A percentile compares a stretch with the other conserved stretches of the same genome.
Evolutionary conservation across 1,284 basidiomycete species (phyloP).

Genomic region (Athelia psychrophila): DNA sequence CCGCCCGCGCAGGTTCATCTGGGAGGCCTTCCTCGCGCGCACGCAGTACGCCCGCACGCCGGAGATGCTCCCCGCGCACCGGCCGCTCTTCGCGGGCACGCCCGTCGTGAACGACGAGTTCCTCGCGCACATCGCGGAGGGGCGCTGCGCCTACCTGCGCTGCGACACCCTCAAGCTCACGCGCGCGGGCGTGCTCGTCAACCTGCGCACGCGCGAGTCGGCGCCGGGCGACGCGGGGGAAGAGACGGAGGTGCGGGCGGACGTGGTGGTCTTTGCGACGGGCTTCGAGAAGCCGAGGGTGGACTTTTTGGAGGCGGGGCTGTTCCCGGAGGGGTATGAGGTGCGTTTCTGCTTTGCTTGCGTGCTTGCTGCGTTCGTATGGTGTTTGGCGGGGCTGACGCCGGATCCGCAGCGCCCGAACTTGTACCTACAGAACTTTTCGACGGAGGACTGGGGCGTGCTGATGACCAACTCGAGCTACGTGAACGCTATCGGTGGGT

Average conservation of each 20-base stretch:
- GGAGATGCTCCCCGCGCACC: conserved; percentile 38
- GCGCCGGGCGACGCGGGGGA: conserved; percentile 11
- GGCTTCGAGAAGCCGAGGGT: conserved; percentile 56
- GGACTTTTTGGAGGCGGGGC: conserved; percentile 51
- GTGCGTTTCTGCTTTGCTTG: no score
- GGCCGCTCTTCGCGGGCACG: conserved; percentile 47
- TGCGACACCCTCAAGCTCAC: conserved; percentile 50
- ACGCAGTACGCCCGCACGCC: conserved; percentile 54
- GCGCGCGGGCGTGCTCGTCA: conserved; percentile 39
- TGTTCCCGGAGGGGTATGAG: conserved; percentile 59
- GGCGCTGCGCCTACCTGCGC: conserved; percentile 50
- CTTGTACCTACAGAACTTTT: conserved; percentile 64
- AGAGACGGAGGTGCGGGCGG: conserved; percentile 38
- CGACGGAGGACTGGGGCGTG: conserved; percentile 55
- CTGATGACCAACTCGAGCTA: conserved; percentile 60
- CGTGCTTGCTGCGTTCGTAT: no score
- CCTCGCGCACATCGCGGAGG: conserved; percentile 46
- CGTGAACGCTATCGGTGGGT: conserved; percentile 43
- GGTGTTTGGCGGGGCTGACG: no score
- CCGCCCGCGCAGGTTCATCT: conserved; percentile 38
- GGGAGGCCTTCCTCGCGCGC: conserved; percentile 45
- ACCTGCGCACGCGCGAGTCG: conserved; percentile 16
- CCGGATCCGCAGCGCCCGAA: conserved; percentile 36
- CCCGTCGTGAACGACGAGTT: conserved; percentile 59
- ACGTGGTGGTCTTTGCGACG: conserved; percentile 60